These are phyloP conservation scores for Porcisia hertigi DNA, from an alignment of 208 protist genomes.

Conservation along the genomic window DNA sequence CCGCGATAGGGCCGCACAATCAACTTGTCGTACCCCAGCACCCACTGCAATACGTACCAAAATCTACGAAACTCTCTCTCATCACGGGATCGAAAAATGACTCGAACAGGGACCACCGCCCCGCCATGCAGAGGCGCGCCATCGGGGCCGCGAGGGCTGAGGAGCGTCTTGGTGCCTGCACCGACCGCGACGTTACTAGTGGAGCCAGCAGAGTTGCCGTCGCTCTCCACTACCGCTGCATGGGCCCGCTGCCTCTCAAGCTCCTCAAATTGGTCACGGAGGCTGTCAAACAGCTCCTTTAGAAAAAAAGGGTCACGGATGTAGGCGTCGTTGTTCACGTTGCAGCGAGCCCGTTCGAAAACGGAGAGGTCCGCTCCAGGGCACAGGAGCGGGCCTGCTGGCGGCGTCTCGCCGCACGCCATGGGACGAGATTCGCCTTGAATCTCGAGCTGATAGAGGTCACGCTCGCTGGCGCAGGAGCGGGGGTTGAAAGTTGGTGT, in stretches of 20 bases:
- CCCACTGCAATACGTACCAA: conserved; percentile 48
- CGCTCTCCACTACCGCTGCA: conserved; percentile 13
- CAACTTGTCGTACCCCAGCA: conserved; percentile 60
- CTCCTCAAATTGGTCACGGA: conserved; percentile 58
- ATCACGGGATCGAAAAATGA: conserved; percentile 43
- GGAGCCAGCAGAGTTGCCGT: neutral
- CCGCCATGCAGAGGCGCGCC: neutral
- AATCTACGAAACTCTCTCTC: conserved; percentile 55
- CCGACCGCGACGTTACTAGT: neutral
- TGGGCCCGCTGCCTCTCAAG: conserved; percentile 15
- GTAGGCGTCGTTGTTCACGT: conserved; percentile 44
- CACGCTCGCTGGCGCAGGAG: conserved; percentile 38
- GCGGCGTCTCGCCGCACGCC: conserved; percentile 43
- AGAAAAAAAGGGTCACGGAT: conserved; percentile 58
- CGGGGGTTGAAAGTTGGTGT: conserved; percentile 26
- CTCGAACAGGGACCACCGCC: conserved; percentile 9
- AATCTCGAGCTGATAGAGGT: conserved; percentile 62
- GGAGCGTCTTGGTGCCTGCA: conserved; percentile 12
- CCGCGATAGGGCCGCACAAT: conserved; percentile 49
- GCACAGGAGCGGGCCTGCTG: conserved; percentile 53
- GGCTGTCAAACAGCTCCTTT: conserved; percentile 55
- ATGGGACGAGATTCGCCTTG: conserved; percentile 45
- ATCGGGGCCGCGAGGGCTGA: conserved; percentile 6
- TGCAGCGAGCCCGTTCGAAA: conserved; percentile 12
- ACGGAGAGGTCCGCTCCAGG: conserved; percentile 26